Base-by-base conservation (phyloP, 352 stramenopile species). In the Phytophthora citrophthora region DNA sequence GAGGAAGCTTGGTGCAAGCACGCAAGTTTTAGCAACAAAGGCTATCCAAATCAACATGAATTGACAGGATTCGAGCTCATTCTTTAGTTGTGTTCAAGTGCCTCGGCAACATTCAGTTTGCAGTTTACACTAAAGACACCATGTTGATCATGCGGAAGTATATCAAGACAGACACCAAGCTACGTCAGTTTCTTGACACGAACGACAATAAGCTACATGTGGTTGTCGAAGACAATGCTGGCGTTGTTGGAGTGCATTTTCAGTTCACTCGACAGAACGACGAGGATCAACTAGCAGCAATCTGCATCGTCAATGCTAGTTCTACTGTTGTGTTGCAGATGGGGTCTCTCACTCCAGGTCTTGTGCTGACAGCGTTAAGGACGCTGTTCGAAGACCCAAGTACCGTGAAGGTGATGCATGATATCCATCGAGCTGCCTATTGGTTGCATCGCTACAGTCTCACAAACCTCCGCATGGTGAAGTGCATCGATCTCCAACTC, bases 401-500 rank as follows among this genome's bases (percentile, higher is more conserved):
- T 4, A 68, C n/a, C 12, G 45, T 63, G 5, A 68, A 68, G 23
- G 60, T 63, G 2, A 52, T 68, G 51, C 38, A 68, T 36, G 16
- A 55, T 16, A 15, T 63, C 2, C 51, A 62, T 20, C 51, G 60
- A 16, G 60, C 38, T 8, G 50, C 60, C 0, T 54, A 29, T n/a
- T 62, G 9, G 4, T 44, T 62, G 9, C 45, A 54, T 20, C 34
- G 29, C 5, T 40, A 40, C 4, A 44, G 44, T 4, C 16, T 51
- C 4, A 29, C 5, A 2, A 23, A 47, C 12, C 26, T 27, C 2
- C 29, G n/a, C 15, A 26, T 56, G 8, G 12, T 45, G 7, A 72
- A 76, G 26, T 43, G 44, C 23, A 26, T 73, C 6, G 69, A 77
- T 31, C 41, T 77, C 45, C 63, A 73, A 16, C 27, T 77, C 10